These are phyloP conservation scores for Trichoderma simmonsii DNA, from an alignment of 2,329 filamentous ascomycete genomes.

Conservation along the genomic window DNA sequence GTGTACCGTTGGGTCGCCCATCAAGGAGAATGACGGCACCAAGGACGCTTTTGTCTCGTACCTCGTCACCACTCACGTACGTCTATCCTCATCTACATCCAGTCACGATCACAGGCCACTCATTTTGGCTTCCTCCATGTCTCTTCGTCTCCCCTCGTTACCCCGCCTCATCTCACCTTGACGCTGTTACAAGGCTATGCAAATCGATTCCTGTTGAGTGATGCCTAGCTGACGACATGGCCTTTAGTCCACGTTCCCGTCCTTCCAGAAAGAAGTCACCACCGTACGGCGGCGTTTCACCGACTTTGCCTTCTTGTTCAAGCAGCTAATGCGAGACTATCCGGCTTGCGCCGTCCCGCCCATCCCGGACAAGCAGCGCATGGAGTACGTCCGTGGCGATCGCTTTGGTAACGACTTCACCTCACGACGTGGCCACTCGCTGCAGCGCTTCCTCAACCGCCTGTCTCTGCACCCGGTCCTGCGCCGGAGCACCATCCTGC, in stretches of 20 bases:
- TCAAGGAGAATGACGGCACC: constrained; percentile 94
- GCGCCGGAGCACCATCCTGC: constrained; percentile 75
- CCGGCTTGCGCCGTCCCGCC: constrained; percentile 91
- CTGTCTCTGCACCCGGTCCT: constrained; percentile 85
- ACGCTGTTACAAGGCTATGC: neutral
- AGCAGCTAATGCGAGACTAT: constrained; percentile 81
- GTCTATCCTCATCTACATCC: constrained; percentile 8
- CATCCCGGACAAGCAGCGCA: constrained; percentile 96
- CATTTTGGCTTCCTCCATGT: neutral
- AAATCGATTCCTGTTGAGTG: neutral
- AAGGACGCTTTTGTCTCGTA: constrained; percentile 98
- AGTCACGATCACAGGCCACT: neutral
- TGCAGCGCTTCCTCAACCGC: constrained; percentile 86
- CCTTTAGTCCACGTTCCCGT: constrained; percentile 81
- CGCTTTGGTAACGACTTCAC: constrained; percentile 94
- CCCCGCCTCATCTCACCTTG: neutral
- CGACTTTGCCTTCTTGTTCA: constrained; percentile 96
- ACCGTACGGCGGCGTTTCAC: constrained; percentile 88
- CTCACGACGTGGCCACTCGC: constrained; percentile 77
- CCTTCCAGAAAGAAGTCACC: constrained; percentile 80
- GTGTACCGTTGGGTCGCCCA: constrained; percentile 75
- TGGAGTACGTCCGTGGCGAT: constrained; percentile 97
- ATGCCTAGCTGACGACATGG: neutral
- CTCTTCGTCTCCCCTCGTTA: neutral
- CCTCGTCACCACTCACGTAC: constrained; percentile 82